Evolutionary conservation across 805 yeast genomes (phyloP).

Genomic region (Pichia insulana): DNA sequence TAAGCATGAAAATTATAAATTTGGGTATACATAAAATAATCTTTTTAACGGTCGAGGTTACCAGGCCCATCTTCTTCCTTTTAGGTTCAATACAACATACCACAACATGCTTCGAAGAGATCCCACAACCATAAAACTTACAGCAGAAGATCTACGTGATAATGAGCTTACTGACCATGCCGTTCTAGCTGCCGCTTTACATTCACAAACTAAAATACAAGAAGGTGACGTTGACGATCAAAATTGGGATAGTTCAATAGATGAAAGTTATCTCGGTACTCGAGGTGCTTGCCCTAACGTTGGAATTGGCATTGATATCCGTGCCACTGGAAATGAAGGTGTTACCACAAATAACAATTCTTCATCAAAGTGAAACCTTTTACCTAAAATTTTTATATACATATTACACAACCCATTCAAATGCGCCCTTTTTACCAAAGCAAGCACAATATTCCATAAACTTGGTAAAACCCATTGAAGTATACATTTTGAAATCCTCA

Average conservation of each 20-base stretch:
- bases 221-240: conserved; percentile 3
- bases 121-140: conserved; percentile 57
- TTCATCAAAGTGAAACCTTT: too few relatives aligned
- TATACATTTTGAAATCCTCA: conserved; percentile 12
- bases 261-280: conserved; percentile 9
- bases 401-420: conserved; percentile 15
- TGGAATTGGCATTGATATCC: not conserved
- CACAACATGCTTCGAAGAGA: conserved; percentile 54
- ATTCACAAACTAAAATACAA: not conserved
- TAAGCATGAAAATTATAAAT: too few relatives aligned
- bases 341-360: not conserved
- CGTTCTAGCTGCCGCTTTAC: not conserved
- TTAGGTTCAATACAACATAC: too few relatives aligned
- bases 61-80: too few relatives aligned
- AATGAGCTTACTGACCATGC: conserved; percentile 5
- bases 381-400: too few relatives aligned
- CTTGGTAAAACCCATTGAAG: conserved; percentile 20
- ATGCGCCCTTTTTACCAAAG: conserved; percentile 19
- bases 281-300: conserved; percentile 1
- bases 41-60: too few relatives aligned
- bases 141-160: conserved; percentile 56
- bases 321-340: too few relatives aligned
- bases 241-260: conserved; percentile 9
- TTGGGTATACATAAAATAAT: too few relatives aligned
- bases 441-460: conserved; percentile 16